Conservation (phyloP, 1,284 basidiomycete species). For the Athelia psychrophila region DNA sequence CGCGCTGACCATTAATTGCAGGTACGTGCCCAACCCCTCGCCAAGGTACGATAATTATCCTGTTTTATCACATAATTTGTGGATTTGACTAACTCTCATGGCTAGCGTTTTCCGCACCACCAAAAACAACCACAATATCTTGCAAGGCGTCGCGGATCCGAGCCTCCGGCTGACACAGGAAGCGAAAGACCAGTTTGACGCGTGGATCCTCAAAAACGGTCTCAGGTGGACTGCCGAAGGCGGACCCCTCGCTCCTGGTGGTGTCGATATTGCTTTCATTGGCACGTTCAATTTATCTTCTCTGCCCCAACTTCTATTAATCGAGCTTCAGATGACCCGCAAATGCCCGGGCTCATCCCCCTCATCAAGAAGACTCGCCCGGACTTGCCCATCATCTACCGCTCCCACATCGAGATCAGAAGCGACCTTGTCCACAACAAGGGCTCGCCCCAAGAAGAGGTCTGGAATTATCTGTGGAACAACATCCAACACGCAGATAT, state of each 20-base stretch:
- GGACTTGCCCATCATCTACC: slow-evolving; percentile 81
- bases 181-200: slow-evolving; percentile 76
- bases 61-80: no score
- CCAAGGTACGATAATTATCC: slow-evolving; percentile 38
- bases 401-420: slow-evolving; percentile 89
- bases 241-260: slow-evolving; percentile 73
- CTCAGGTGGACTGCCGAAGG: slow-evolving; percentile 80
- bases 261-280: slow-evolving; percentile 83
- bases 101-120: slow-evolving; percentile 79
- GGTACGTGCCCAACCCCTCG: slow-evolving; percentile 86
- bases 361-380: slow-evolving; percentile 80
- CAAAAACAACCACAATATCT: slow-evolving; percentile 90
- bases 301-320: slow-evolving; percentile 1
- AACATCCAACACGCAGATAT: slow-evolving; percentile 83
- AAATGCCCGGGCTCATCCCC: slow-evolving; percentile 86
- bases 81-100: no score
- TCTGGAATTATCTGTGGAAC: slow-evolving; percentile 89
- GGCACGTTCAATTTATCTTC: slow-evolving; percentile 42
- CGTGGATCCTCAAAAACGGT: slow-evolving; percentile 86
- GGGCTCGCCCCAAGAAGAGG: slow-evolving; percentile 81
- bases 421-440: slow-evolving; percentile 72
- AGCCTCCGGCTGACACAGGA: slow-evolving; percentile 72
- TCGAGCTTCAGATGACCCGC: slow-evolving; percentile 62
- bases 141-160: slow-evolving; percentile 80
- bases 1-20: slow-evolving; percentile 22